Base-by-base conservation (phyloP, 306 rosid species). In the Medicago ruthenica region DNA sequence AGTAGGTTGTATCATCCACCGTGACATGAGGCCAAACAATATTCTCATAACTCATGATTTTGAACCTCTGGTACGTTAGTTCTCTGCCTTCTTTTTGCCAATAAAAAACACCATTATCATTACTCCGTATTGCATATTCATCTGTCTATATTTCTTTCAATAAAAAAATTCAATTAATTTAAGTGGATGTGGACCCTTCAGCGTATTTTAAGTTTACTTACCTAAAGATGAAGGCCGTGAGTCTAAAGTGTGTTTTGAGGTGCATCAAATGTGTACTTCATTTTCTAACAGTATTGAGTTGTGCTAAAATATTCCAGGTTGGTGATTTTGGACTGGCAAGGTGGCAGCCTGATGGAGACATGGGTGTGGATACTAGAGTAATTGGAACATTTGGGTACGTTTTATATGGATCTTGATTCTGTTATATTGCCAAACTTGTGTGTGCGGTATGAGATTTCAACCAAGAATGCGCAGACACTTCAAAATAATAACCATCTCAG, bases 271-370 rank as follows among this genome's bases (percentile, higher is more conserved):
- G 34, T 45, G 57, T 71, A 48, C 42, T 76, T 64, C 60, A 50
- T 74, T 83, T 60, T 59, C 53, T 58, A 57, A 60, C 70, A 27
- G 7, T 16, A 41, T 71, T 47, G 70, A 63, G 41, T 73, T 58
- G 59, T 77, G 59, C 78, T 72, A 53, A 82, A 76, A 72, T 75
- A 65, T 81, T 54, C 62, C 24, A 96, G 99, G 98, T 96, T 79
- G 99, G 99, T 66, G 99, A 96, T 83, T 96, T 96, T 81, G 99
- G 99, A 59, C 86, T 96, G 9, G 99, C 99, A 22, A 90, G 99
- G 86, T 96, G 99, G 99, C 99, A 96, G 82, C 99, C 99, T 7
- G 99, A 96, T 70, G 99, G 98, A 69, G 99, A 92, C 72, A 82
- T 86, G 0, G 99, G 98, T 62, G 98, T 96, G 70, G 99, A 96